Percentiles rank a stretch among this genome's conserved stretches.
Conservation (phyloP, 2,329 filamentous ascomycete genomes). For the Fulvia fulva region DNA sequence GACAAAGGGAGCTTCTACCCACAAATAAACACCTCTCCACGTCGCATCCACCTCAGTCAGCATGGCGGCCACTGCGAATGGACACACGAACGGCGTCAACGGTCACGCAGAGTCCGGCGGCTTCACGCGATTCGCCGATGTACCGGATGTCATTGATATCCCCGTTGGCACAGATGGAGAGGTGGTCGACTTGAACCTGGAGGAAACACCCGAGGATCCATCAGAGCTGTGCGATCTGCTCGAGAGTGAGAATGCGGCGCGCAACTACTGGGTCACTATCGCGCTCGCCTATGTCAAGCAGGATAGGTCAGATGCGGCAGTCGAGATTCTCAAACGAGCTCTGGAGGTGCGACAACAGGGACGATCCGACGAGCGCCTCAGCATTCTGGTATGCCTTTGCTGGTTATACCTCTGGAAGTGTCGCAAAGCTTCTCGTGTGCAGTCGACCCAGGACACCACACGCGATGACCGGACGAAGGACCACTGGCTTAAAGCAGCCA, state of each 20-base stretch:
- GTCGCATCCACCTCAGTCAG: constrained; percentile 13
- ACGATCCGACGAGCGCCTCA: constrained; percentile 76
- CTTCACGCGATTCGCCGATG: constrained; percentile 56
- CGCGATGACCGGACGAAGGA: constrained; percentile 86
- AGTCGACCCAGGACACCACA: constrained; percentile 56
- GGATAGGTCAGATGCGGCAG: constrained; percentile 80
- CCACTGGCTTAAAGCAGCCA: constrained; percentile 85
- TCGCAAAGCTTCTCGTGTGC: constrained; percentile 68
- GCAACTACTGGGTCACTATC: constrained; percentile 97
- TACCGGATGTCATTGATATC: constrained; percentile 61
- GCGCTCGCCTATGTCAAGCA: constrained; percentile 95
- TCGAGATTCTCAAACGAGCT: constrained; percentile 68
- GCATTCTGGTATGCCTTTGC: constrained; percentile 77
- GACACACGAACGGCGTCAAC: constrained; percentile 51
- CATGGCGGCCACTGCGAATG: constrained; percentile 52
- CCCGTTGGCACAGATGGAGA: constrained; percentile 61
- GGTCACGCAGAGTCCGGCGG: constrained; percentile 37
- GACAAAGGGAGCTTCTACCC: neutral
- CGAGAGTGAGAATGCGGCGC: constrained; percentile 87
- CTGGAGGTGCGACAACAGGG: constrained; percentile 61
- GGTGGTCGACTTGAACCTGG: constrained; percentile 88
- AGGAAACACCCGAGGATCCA: constrained; percentile 82
- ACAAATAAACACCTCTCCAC: neutral
- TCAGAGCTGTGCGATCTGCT: constrained; percentile 92
- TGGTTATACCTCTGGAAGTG: constrained; percentile 92